phyloP scores from a whole-genome alignment of 768 basidiomycete genomes.

The Hericium alpestre region DNA sequence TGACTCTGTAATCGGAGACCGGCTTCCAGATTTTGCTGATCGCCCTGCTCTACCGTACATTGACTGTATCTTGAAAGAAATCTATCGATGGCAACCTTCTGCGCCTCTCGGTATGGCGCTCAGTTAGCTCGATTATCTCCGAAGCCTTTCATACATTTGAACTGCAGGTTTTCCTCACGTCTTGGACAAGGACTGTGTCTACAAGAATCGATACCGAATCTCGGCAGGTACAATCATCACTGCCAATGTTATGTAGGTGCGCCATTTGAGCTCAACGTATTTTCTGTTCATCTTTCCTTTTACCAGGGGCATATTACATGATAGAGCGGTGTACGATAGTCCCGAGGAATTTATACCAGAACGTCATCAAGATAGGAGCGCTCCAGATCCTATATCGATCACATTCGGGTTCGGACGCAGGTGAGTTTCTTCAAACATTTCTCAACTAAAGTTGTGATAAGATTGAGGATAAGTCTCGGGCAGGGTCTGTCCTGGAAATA shows the following conservation, averaged over 20 bases:
- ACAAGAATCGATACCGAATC: background rate
- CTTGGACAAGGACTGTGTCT: background rate
- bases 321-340: background rate
- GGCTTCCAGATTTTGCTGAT: constrained; percentile 19
- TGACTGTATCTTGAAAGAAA: constrained; percentile 13
- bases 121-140: background rate
- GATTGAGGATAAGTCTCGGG: no score
- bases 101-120: background rate
- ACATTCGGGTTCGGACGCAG: background rate
- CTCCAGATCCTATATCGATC: background rate
- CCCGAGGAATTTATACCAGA: background rate
- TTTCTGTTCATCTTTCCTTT: background rate
- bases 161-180: background rate
- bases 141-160: background rate
- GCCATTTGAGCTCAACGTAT: background rate
- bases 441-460: no score
- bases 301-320: background rate
- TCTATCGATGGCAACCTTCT: constrained; percentile 9
- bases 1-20: constrained; percentile 16
- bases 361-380: background rate
- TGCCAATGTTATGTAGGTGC: background rate
- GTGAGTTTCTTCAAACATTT: background rate
- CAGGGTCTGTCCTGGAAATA: no score
- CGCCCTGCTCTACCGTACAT: constrained; percentile 16
- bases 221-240: background rate